Base-by-base conservation (phyloP, 2,329 filamentous ascomycete species). In the Talaromyces albobiverticillius region DNA sequence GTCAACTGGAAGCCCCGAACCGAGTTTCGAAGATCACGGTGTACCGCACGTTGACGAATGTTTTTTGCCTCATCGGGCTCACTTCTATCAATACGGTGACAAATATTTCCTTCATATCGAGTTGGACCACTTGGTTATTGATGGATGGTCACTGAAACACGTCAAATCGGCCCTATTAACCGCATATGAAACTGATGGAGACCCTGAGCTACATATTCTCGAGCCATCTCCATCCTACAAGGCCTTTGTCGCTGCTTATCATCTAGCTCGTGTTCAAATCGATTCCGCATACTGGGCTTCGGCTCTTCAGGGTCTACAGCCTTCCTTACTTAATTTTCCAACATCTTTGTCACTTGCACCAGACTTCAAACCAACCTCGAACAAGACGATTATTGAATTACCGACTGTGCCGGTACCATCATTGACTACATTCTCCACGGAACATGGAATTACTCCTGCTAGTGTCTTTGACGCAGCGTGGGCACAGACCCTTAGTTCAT, bases 401-500 rank as follows among this genome's bases (percentile, higher is more conserved):
- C 36, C 36, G 3, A 22, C 16, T 22, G 36, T 40, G 9, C 16
- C 36, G 11, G 36, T 40, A 40, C 6, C 5, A 29, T 26, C 29
- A 5, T 14, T 31, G n/a, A 20, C 43, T 20, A 11, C 20, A 10
- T 46, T 32, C 10, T 26, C 16, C 9, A 20, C 26, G 1, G 18
- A 20, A 5, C 16, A 32, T 14, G 16, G 18, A 7, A 18, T 55
- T 4, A 64, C 66, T 3, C 16, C 61, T 2, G 45, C 70, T 9
- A 72, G 66, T 2, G 60, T 73, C 38, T 66, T 75, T 32, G 66
- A 69, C 3, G 65, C 69, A 5, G 72, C 73, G 11, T 76, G 72
- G 72, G 68, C 65, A 2, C 41, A 76, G n/a, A 61, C 74, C 1
- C 57, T 75, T 1, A 62, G 65, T 3, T 61, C 60, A 3, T 74